A percentile compares a stretch with the other conserved stretches of the same genome.
Evolutionary conservation across 495 filamentous ascomycete species (phyloP).

Genomic region (Annulohypoxylon bovei): DNA sequence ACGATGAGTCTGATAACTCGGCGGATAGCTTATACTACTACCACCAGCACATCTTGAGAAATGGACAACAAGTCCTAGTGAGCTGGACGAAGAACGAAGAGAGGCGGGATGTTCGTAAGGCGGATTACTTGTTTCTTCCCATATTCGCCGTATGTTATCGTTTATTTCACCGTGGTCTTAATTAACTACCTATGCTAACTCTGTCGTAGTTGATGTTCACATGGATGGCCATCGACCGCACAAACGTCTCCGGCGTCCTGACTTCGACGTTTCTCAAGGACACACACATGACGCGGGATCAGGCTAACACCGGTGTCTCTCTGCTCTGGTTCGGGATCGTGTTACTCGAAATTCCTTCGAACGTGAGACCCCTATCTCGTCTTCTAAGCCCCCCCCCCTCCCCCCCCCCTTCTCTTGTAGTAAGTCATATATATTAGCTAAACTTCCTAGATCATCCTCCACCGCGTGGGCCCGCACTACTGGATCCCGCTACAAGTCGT

Average conservation of each 20-base stretch:
- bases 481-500: constrained; percentile 33
- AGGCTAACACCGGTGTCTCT: constrained; percentile 29
- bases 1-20: constrained; percentile 15
- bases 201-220: constrained; percentile 27
- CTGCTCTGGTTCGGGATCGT: constrained; percentile 33
- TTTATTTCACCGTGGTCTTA: background rate
- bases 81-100: constrained; percentile 36
- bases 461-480: constrained; percentile 29
- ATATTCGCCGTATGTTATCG: constrained; percentile 26
- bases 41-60: constrained; percentile 25
- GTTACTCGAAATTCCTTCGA: constrained; percentile 28
- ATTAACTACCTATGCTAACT: background rate
- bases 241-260: constrained; percentile 30
- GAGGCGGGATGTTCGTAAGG: constrained; percentile 27
- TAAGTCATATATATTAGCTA: background rate
- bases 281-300: constrained; percentile 29
- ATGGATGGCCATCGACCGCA: constrained; percentile 36
- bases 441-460: constrained; percentile 20
- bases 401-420: background rate
- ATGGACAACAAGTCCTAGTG: constrained; percentile 21
- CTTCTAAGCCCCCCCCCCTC: too few species aligned
- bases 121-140: constrained; percentile 29
- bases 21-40: constrained; percentile 14
- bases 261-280: constrained; percentile 28
- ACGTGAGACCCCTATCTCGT: too few species aligned